Base-by-base conservation (phyloP, 1,139 yeast genomes). In the Lodderomyces pseudojiufengensis region DNA sequence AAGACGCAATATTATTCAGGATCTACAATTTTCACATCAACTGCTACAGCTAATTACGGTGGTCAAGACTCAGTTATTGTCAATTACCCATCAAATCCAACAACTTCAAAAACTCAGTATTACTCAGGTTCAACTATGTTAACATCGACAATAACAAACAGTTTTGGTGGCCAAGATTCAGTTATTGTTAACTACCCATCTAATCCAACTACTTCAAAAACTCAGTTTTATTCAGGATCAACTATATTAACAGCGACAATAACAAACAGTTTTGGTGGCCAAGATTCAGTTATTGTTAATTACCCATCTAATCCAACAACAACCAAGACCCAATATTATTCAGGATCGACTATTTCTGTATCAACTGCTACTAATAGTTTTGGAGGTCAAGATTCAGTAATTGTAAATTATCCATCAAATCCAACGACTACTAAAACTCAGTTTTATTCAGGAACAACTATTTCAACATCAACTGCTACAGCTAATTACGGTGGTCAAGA, bases 401-500 rank as follows among this genome's bases (percentile, higher is more conserved):
- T 44, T 28, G 47, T 54, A 13, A 46, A 46, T 10, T 47, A 44
- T 9, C 57, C 59, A n/a, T 31, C 31, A 3, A 32, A 31, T 27
- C 39, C 44, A 37, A 41, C 47, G 6, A 31, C 27, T 7, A 33
- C 36, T 8, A 24, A 20, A 16, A 20, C 29, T 9, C 23, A 24
- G 26, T 29, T n/a, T n/a, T 31, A 23, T 16, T n/a, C 14, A 10
- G 25, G 27, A 11, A 23, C 29, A 8, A 23, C 11, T 24, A 12
- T 23, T 7, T 21, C 31, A 6, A 28, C 24, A 8, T 24, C 36
- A 2, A 45, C 51, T 18, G 15, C 24, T 3, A 38, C 48, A 5
- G 24, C 18, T 13, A 25, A 43, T n/a, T 29, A 39, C 7, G 40
- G 36, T 13, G 50, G 40, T 5, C 48, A 53, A 9, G 57, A 41